Evolutionary conservation across 176 grass and related monocot genomes (phyloP).

Genomic region (Carex parvula): DNA sequence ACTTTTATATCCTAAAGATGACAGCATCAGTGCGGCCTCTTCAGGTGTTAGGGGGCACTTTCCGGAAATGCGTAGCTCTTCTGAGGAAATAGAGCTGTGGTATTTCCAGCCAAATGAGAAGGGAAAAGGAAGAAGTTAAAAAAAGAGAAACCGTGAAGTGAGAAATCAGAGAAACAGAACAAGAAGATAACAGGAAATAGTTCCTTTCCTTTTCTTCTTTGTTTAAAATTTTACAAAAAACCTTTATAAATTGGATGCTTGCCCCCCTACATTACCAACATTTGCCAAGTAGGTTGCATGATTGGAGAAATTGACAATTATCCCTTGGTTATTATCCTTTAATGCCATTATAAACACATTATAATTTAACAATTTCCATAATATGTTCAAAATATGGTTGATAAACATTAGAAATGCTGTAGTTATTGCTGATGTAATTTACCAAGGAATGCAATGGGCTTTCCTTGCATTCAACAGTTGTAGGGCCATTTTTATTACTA

Average conservation of each 20-base stretch:
- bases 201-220: too few species aligned
- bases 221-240: not conserved
- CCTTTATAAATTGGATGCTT: not conserved
- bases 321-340: not conserved
- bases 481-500: not conserved
- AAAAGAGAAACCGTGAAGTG: not conserved
- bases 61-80: conserved; percentile 66
- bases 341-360: not conserved
- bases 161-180: not conserved
- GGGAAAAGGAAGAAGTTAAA: not conserved
- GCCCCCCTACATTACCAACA: not conserved
- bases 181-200: not conserved
- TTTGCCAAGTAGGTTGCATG: not conserved
- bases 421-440: conserved; percentile 9
- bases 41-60: conserved; percentile 90
- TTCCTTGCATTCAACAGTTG: not conserved
- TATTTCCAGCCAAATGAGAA: not conserved
- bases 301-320: not conserved
- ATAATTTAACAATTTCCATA: not conserved
- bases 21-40: conserved; percentile 70
- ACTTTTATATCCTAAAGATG: conserved; percentile 62
- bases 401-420: not conserved
- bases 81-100: conserved; percentile 56
- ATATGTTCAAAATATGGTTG: not conserved
- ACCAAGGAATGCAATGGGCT: not conserved